These are phyloP conservation scores for Colletotrichum trifolii DNA, from an alignment of 2,329 filamentous ascomycete genomes.

Conservation along the genomic window DNA sequence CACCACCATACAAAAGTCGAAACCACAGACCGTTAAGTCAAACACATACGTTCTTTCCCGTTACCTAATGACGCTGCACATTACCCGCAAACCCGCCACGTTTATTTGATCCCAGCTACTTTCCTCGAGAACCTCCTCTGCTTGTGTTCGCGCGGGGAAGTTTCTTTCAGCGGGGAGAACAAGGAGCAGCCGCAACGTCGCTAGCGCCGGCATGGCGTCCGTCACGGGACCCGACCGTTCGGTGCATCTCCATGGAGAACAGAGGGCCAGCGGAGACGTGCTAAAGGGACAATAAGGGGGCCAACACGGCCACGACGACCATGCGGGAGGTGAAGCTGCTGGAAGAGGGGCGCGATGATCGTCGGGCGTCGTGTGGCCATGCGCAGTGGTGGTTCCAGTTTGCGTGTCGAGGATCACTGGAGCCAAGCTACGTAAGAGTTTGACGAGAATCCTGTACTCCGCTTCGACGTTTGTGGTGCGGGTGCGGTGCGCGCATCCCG, in stretches of 20 bases:
- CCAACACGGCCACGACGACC: background rate
- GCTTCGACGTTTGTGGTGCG: too few relatives aligned
- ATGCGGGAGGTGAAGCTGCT: background rate
- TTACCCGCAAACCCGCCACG: background rate
- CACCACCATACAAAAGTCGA: background rate
- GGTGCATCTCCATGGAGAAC: constrained; percentile 24
- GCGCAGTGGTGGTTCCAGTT: too few relatives aligned
- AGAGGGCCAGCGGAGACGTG: background rate
- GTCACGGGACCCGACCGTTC: background rate
- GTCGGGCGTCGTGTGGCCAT: too few relatives aligned
- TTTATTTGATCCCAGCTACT: background rate
- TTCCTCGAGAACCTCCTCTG: background rate
- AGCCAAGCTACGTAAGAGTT: too few relatives aligned
- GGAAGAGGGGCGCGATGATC: too few relatives aligned
- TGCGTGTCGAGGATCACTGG: too few relatives aligned
- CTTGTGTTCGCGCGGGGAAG: too few relatives aligned
- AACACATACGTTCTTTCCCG: background rate
- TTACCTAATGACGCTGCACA: constrained; percentile 20
- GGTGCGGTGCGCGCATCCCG: too few relatives aligned
- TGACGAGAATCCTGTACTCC: too few relatives aligned
- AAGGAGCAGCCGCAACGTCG: constrained; percentile 2
- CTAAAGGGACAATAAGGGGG: background rate
- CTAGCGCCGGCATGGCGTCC: background rate
- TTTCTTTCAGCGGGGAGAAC: background rate
- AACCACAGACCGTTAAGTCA: background rate